Evolutionary conservation across 2,329 filamentous ascomycete species (phyloP).

Genomic region (Sclerotinia spermophila): DNA sequence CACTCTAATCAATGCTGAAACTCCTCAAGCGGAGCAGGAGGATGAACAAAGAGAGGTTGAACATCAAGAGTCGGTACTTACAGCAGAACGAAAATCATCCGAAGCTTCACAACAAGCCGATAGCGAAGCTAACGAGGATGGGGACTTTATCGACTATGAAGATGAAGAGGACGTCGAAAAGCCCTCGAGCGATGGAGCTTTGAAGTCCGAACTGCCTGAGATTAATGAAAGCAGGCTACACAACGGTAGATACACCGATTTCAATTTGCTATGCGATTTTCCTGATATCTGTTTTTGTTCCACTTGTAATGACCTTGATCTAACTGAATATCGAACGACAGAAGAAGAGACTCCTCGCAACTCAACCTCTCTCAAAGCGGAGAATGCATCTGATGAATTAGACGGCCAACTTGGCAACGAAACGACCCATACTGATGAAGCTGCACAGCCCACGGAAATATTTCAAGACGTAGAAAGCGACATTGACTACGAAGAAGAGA

Average conservation of each 20-base stretch:
- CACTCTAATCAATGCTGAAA: constrained; percentile 14
- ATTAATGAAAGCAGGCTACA: constrained; percentile 22
- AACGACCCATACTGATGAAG: neutral
- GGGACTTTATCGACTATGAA: constrained; percentile 48
- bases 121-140: constrained; percentile 34
- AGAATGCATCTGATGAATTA: constrained; percentile 3
- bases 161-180: constrained; percentile 40
- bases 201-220: neutral
- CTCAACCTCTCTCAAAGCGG: constrained; percentile 24
- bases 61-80: constrained; percentile 5
- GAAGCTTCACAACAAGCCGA: neutral
- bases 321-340: constrained; percentile 27
- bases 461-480: constrained; percentile 28
- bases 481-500: constrained; percentile 20
- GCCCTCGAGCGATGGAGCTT: constrained; percentile 14
- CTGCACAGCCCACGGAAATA: neutral
- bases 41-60: constrained; percentile 3
- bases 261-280: constrained; percentile 29
- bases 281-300: constrained; percentile 32
- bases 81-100: neutral
- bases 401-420: neutral
- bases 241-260: constrained; percentile 32
- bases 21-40: neutral
- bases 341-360: constrained; percentile 29
- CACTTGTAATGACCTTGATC: constrained; percentile 28